Evolutionary conservation across 2,329 filamentous ascomycete species (phyloP), one percentile per base, ranked within the genome.

Genomic region (Gnomoniopsis sp.): DNA sequence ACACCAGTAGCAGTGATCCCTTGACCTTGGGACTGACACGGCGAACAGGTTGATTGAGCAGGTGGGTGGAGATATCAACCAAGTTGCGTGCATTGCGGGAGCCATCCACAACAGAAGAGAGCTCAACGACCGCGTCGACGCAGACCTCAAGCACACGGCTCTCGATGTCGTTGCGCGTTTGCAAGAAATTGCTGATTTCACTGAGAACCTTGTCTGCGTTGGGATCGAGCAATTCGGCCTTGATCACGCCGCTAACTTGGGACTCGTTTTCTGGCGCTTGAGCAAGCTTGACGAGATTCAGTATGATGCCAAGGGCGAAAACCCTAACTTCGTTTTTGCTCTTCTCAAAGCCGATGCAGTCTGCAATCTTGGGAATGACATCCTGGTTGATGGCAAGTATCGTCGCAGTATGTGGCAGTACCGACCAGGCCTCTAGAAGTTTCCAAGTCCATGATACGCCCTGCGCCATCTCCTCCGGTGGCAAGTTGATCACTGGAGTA

Each of bases 381-480:
- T 87, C 82, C 8, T 82, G 72, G 14, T 88, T 83, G 41, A 79
- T 70, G 3, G 72, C 71, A 8, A 99, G 79, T 66, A 95, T 90
- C 7, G 87, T 69, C 1, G 88, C 86, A 1, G 86, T 88, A 61
- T 79, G 81, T 0, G 85, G 79, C 22, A 88, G 81, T 59, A 83
- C 82, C 3, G 91, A 88, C 90, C 93, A 96, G 1, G 89, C 89
- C 3, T 85, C 86, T 63, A 99, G 86, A 6, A 99, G 78, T 62
- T 88, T 87, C 62, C 97, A 81, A 44, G 92, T 83, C 17, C 88
- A 90, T 2, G 95, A 98, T 8, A 97, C 80, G 15, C 91, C 91
- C 69, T 99, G 93, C 0, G 91, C 89, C 47, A 91, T 96, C 75
- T 99, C 95, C 6, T 84, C 79, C 0, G 92, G 85, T 55, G 99